Base-by-base conservation (phyloP, 169 alveolate species). In the Eimeria falciformis region DNA sequence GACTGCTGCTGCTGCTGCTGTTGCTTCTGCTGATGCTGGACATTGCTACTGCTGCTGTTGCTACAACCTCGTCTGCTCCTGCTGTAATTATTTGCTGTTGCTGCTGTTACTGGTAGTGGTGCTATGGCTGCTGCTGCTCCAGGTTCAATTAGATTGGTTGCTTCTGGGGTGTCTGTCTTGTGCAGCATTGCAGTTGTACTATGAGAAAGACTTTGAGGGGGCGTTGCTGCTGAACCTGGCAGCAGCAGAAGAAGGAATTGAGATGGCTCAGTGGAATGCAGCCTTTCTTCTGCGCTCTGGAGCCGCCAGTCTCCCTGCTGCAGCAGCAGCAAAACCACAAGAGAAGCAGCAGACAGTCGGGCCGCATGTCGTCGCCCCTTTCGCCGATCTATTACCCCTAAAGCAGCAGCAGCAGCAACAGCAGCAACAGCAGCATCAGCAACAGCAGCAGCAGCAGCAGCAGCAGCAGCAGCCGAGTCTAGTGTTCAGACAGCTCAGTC, bases 181-280 rank as follows among this genome's bases (percentile, higher is more conserved):
- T n/a, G 73, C 65, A 82, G 91, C 78, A 5, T 66, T 90, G 91
- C 53, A 91, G 58, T 82, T 82, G 81, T 93, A 93, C 90, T 68
- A 93, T 11, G 93, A 91, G 18, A 87, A 88, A 29, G 95, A 95
- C 29, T 91, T 73, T 43, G 50, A 91, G 40, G 94, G 93, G 27
- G 91, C 96, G 50, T 78, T 95, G 66, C 86, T 88, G 73, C 92
- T 94, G 33, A 93, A 68, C 69, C 92, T 92, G 29, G 65, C 94
- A 62, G 96, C 96, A 3, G 94, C 95, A 25, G 94, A 95, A 66
- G 95, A 95, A 29, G 96, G 96, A 45, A 86, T 73, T 75, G 95
- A 93, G 56, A 85, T 95, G n/a, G 96, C 95, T 25, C 96, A 95
- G 78, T 79, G 87, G 62, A 95, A 95, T 40, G 78, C 89, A 0